These are phyloP conservation scores for Amanita rubescens DNA, from an alignment of 768 basidiomycete genomes.

Conservation along the genomic window DNA sequence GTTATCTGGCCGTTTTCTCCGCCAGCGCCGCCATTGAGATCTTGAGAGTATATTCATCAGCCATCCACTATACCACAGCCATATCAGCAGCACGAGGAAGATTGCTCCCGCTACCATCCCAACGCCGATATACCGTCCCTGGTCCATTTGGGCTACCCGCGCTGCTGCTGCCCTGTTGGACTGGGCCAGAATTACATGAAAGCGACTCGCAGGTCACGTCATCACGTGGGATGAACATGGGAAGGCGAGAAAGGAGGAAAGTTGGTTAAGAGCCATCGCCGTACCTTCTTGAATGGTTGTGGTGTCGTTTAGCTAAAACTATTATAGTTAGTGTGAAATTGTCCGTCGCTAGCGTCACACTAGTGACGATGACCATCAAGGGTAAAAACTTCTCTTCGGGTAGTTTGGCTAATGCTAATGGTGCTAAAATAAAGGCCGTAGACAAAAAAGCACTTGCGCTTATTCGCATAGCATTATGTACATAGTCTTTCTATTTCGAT, in stretches of 20 bases:
- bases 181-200: conserved; percentile 15
- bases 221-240: conserved; percentile 27
- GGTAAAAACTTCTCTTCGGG: conserved; percentile 24
- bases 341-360: conserved; percentile 24
- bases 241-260: conserved; percentile 8
- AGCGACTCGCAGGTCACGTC: conserved; percentile 16
- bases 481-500: conserved; percentile 1
- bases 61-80: conserved; percentile 28
- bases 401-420: conserved; percentile 8
- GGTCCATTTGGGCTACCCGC: no score
- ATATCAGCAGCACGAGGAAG: conserved; percentile 28
- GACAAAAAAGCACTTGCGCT: not conserved
- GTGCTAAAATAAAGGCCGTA: not conserved
- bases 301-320: conserved; percentile 14
- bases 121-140: conserved; percentile 41
- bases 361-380: conserved; percentile 13
- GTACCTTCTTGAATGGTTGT: conserved; percentile 6
- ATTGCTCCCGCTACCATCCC: conserved; percentile 30
- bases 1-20: conserved; percentile 2
- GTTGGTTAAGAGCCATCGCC: not conserved
- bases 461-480: conserved; percentile 12
- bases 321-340: conserved; percentile 18
- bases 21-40: conserved; percentile 10
- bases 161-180: conserved; percentile 20
- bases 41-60: conserved; percentile 21